Evolutionary conservation across 1,284 basidiomycete genomes (phyloP).

Genomic region (Phylloporus sp.): DNA sequence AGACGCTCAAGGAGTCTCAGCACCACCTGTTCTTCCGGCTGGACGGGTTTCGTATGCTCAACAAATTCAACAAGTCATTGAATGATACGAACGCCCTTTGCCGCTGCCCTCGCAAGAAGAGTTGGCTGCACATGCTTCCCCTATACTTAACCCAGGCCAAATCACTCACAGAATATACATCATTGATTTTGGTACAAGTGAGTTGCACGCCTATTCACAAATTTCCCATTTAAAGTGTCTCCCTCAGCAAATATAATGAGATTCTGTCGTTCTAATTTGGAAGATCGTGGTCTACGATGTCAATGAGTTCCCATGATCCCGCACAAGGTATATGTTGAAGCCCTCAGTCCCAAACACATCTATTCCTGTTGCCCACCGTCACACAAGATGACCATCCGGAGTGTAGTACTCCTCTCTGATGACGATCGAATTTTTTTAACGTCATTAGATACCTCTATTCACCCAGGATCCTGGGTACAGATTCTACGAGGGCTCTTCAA

Average conservation of each 20-base stretch:
- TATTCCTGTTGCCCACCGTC: neutral
- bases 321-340: neutral
- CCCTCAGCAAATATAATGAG: neutral
- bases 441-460: neutral
- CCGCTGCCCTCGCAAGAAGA: too few relatives aligned
- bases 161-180: neutral
- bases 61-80: neutral
- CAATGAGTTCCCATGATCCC: neutral
- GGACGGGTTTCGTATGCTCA: neutral
- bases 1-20: neutral
- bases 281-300: neutral
- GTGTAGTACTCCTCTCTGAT: neutral
- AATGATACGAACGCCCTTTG: neutral
- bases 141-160: too few relatives aligned
- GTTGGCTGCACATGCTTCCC: too few relatives aligned
- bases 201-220: neutral
- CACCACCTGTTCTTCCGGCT: neutral
- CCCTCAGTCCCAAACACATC: neutral
- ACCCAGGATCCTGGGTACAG: neutral
- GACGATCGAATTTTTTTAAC: neutral
- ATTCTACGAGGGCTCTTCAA: neutral
- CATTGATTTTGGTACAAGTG: neutral
- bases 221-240: neutral
- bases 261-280: neutral
- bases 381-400: neutral